Conservation (phyloP, 2,329 filamentous ascomycete species). For the Gremmenia infestans region DNA sequence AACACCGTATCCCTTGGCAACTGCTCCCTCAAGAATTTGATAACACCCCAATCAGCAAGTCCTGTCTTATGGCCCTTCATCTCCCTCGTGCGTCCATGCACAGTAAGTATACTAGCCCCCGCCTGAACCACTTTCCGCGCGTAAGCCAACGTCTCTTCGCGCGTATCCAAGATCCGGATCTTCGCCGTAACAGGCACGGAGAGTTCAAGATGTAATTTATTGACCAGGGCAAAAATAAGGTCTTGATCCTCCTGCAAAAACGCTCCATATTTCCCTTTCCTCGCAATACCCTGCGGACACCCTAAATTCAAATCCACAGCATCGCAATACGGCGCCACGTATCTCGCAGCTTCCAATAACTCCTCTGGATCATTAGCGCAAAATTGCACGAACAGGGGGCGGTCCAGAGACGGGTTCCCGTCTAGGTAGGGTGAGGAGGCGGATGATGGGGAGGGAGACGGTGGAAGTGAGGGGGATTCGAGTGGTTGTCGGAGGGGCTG, state of each 20-base stretch:
- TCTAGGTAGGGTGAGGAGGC: conserved; percentile 60
- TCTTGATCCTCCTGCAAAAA: conserved; percentile 93
- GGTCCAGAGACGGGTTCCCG: conserved; percentile 77
- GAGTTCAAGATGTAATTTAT: conserved; percentile 72
- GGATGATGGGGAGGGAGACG: conserved; percentile 12
- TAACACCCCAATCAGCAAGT: conserved; percentile 83
- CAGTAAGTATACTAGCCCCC: conserved; percentile 87
- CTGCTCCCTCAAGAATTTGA: conserved; percentile 76
- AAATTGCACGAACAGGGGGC: conserved; percentile 93
- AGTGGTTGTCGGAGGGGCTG: conserved; percentile 47
- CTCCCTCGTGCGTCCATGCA: conserved; percentile 82
- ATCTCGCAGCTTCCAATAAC: conserved; percentile 70
- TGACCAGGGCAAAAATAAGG: conserved; percentile 76
- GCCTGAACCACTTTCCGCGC: conserved; percentile 81
- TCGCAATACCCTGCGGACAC: conserved; percentile 92
- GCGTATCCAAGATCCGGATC: conserved; percentile 83
- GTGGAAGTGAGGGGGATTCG: conserved; percentile 15
- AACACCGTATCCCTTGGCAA: conserved; percentile 84
- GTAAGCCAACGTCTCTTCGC: conserved; percentile 82
- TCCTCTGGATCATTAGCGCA: conserved; percentile 84
- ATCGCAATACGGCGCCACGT: conserved; percentile 83
- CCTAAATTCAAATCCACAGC: conserved; percentile 94
- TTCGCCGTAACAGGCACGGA: conserved; percentile 88
- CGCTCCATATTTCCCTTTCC: conserved; percentile 84
- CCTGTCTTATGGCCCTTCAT: conserved; percentile 97